phyloP scores from a whole-genome alignment of 2,329 filamentous ascomycete species.

The Leptographium wingfieldii region DNA sequence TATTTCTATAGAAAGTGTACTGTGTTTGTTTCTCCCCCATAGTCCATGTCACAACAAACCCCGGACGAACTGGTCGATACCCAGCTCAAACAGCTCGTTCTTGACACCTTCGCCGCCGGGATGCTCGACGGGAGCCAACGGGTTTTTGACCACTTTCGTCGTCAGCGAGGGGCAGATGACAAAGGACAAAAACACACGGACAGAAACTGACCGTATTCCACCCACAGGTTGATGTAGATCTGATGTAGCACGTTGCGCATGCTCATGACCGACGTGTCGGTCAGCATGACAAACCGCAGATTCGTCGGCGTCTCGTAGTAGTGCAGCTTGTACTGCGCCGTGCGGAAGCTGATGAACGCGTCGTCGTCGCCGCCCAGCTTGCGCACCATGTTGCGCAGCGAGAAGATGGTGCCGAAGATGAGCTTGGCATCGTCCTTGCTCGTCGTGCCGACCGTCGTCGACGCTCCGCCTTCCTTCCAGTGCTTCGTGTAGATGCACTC shows the following conservation, averaged over 20 bases:
- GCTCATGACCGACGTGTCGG: constrained; percentile 76
- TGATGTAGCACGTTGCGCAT: constrained; percentile 93
- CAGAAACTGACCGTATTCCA: constrained; percentile 65
- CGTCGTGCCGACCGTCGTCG: constrained; percentile 11
- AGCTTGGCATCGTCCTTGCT: constrained; percentile 77
- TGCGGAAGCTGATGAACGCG: constrained; percentile 88
- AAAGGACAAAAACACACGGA: not conserved
- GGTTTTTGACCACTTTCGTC: constrained; percentile 53
- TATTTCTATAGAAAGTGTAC: not conserved
- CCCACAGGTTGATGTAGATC: constrained; percentile 96
- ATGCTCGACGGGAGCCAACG: constrained; percentile 55
- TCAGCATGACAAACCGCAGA: constrained; percentile 93
- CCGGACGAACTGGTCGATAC: constrained; percentile 65
- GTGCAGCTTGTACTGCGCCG: constrained; percentile 92
- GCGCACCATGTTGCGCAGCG: constrained; percentile 88
- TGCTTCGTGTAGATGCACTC: constrained; percentile 93
- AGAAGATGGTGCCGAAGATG: constrained; percentile 94
- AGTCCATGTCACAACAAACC: constrained; percentile 38
- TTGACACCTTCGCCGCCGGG: constrained; percentile 55
- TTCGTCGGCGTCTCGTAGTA: constrained; percentile 97
- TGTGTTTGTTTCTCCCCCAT: not conserved
- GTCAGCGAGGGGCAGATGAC: not conserved
- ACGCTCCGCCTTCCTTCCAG: constrained; percentile 47
- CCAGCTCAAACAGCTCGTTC: constrained; percentile 59
- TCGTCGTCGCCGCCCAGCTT: constrained; percentile 91